These are phyloP conservation scores for Annona cherimola DNA, from an alignment of 164 flowering plant genomes.

Conservation along the genomic window DNA sequence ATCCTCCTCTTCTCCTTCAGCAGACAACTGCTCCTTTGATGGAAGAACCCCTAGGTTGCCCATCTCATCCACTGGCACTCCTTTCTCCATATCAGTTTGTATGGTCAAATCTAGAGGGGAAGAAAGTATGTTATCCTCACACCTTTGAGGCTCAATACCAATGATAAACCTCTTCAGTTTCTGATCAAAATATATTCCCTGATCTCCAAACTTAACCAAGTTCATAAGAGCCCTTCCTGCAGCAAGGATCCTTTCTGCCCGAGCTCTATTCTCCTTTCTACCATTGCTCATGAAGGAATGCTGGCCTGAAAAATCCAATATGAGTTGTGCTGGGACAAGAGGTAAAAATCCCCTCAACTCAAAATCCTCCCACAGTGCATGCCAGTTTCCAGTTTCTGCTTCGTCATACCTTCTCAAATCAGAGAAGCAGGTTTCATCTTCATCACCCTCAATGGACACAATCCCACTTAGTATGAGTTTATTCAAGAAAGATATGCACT, in stretches of 20 bases:
- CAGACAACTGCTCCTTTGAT: slow-evolving; percentile 23
- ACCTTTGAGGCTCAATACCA: slow-evolving; percentile 46
- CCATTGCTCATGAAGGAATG: slow-evolving; percentile 51
- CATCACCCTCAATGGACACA: slow-evolving; percentile 39
- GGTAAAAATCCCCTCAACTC: slow-evolving; percentile 93
- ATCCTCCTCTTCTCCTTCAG: slow-evolving; percentile 78
- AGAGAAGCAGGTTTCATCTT: slow-evolving; percentile 62
- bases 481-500: slow-evolving; percentile 57
- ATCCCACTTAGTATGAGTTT: slow-evolving; percentile 46
- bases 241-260: slow-evolving; percentile 70
- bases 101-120: slow-evolving; percentile 14
- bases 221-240: slow-evolving; percentile 79
- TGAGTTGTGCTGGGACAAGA: slow-evolving; percentile 72
- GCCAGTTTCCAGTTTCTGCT: slow-evolving; percentile 65
- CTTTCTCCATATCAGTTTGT: slow-evolving; percentile 18
- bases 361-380: slow-evolving; percentile 84
- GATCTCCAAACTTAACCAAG: slow-evolving; percentile 48
- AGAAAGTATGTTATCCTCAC: slow-evolving; percentile 25
- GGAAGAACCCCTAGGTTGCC: slow-evolving; percentile 15
- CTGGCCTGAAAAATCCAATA: slow-evolving; percentile 79
- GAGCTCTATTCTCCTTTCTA: slow-evolving; percentile 56
- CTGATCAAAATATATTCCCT: slow-evolving; percentile 50
- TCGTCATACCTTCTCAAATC: slow-evolving; percentile 73
- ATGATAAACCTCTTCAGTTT: slow-evolving; percentile 52
- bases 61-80: slow-evolving; percentile 19